Evolutionary conservation across 306 rosid genomes (phyloP), one percentile per base, ranked within the genome.

Genomic region (Astragalus glycyphyllos): DNA sequence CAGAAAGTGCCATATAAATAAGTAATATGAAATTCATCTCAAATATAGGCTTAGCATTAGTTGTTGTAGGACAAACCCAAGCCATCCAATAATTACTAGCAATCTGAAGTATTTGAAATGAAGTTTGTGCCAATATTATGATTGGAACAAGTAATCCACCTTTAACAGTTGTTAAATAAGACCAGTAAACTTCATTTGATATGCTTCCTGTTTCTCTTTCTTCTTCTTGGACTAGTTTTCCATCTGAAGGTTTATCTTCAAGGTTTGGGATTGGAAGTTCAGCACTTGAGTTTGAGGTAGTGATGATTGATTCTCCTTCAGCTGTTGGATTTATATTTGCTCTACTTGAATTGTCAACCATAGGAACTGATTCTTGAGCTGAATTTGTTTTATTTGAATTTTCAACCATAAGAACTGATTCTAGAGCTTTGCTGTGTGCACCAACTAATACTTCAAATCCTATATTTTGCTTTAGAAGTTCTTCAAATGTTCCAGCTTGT

Each of bases 21-120:
- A 90, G 75, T 13, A 94, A 72, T 56, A 87, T 63, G 79, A 76
- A 71, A 42, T 78, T 79, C 84, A 90, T 89, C 14, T 77, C 84
- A 75, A 34, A 53, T 65, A 65, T 54, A 8, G 92, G 90, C 73
- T 84, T 35, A 4, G 84, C 79, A 49, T 88, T 88, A 72, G 72
- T 81, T 26, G 82, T 69, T 66, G 98, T 61, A 50, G 98, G 98
- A 77, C 92, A 86, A 78, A 86, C 90, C 98, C 98, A 94, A 60
- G 97, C 95, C 89, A 94, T 94, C 98, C 98, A 94, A 58, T 88
- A 94, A 80, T 94, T 94, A 74, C 98, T 94, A 5, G 90, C 88
- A 81, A 94, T 82, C 79, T 94, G 98, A 69, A 90, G 83, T 20
- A 79, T 78, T 82, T 94, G 98, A 85, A 87, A 90, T 38, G 95